A percentile compares a stretch with the other conserved stretches of the same genome.
phyloP scores from a whole-genome alignment of 164 flowering plant species.

The Paratinospora sagittata region DNA sequence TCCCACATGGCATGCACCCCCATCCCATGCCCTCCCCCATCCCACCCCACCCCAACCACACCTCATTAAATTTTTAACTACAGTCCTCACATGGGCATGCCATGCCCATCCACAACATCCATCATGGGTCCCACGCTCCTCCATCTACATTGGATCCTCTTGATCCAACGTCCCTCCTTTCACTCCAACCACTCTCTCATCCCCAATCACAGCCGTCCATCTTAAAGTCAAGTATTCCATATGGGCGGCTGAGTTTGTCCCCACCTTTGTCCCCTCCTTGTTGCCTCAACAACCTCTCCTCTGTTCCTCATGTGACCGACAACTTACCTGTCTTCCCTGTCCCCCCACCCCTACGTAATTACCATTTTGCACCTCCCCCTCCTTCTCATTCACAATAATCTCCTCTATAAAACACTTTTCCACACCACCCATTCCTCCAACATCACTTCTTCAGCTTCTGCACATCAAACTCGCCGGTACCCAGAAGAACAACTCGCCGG shows the following conservation, averaged over 20 bases:
- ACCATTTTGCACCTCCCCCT: background rate
- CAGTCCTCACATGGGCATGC: conserved; percentile 7
- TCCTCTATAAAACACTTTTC: conserved; percentile 17
- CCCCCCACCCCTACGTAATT: background rate
- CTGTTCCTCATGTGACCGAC: conserved; percentile 49
- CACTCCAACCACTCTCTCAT: background rate
- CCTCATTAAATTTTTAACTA: too few relatives aligned
- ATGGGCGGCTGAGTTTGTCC: conserved; percentile 58
- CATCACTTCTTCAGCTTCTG: too few relatives aligned
- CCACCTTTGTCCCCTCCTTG: conserved; percentile 49
- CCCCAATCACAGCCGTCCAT: conserved; percentile 26
- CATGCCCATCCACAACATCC: conserved; percentile 1
- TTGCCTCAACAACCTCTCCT: conserved; percentile 31
- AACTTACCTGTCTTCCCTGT: conserved; percentile 39
- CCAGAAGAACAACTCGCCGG: background rate
- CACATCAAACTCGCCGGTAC: background rate
- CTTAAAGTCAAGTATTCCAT: conserved; percentile 17
- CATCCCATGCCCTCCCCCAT: too few relatives aligned
- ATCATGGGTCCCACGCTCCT: conserved; percentile 9
- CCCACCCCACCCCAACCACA: background rate
- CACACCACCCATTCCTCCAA: background rate
- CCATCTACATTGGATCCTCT: background rate
- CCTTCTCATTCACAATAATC: background rate
- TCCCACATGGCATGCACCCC: conserved; percentile 17
- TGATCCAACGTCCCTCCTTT: conserved; percentile 15